Conservation (phyloP, 2,329 filamentous ascomycete genomes). For the Aspergillus versicolor region DNA sequence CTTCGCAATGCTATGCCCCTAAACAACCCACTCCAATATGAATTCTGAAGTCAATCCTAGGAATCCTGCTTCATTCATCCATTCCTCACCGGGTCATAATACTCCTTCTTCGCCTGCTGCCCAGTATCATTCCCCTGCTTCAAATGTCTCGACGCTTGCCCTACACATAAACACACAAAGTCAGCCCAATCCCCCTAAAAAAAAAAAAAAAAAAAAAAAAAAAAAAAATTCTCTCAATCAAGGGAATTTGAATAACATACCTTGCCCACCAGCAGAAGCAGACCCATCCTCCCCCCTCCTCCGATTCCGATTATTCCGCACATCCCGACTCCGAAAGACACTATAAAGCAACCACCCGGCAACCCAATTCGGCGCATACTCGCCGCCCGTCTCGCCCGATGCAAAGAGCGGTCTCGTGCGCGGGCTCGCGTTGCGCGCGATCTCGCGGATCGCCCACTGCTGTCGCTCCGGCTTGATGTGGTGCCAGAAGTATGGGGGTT, state of each 20-base stretch:
- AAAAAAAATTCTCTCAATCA: too few relatives aligned
- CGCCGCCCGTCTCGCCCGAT: slow-evolving; percentile 40
- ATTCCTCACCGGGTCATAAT: slow-evolving; percentile 45
- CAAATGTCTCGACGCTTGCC: slow-evolving; percentile 19
- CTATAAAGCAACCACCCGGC: slow-evolving; percentile 49
- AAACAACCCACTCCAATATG: background rate
- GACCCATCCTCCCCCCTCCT: slow-evolving; percentile 33
- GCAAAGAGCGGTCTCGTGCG: slow-evolving; percentile 42
- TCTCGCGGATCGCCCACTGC: slow-evolving; percentile 43
- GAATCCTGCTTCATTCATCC: slow-evolving; percentile 15
- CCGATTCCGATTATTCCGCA: slow-evolving; percentile 47
- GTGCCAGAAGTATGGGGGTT: slow-evolving; percentile 48
- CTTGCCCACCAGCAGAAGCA: too few relatives aligned
- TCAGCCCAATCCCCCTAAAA: background rate
- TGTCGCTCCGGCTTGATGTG: slow-evolving; percentile 46
- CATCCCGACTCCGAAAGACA: slow-evolving; percentile 48
- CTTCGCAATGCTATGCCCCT: background rate
- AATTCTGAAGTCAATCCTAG: too few relatives aligned
- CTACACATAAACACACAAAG: slow-evolving; percentile 2
- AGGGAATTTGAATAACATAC: too few relatives aligned
- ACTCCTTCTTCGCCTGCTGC: slow-evolving; percentile 32
- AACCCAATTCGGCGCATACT: slow-evolving; percentile 49
- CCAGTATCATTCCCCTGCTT: slow-evolving; percentile 22
- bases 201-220: too few relatives aligned
- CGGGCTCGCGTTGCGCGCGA: slow-evolving; percentile 41